Evolutionary conservation across 2,329 filamentous ascomycete genomes (phyloP).

Genomic region (Fusarium brachygibbosum): DNA sequence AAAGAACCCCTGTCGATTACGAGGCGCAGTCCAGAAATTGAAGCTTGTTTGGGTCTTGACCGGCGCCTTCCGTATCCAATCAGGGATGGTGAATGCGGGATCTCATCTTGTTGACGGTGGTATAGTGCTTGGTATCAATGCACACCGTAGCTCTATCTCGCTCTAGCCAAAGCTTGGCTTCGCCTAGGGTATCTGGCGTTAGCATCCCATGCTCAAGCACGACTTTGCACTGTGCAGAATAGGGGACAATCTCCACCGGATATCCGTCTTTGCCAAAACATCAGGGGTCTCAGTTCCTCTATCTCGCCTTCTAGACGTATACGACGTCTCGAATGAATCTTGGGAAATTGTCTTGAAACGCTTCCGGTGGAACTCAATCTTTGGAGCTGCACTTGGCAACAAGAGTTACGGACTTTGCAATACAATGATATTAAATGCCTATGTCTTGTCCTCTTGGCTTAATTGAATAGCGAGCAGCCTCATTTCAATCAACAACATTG

Average conservation of each 20-base stretch:
- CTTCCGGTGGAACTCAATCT: conserved; percentile 24
- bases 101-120: conserved; percentile 50
- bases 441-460: conserved; percentile 30
- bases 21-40: conserved; percentile 47
- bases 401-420: conserved; percentile 16
- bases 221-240: conserved; percentile 43
- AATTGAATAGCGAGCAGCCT: background rate
- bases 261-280: conserved; percentile 39
- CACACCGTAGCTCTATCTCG: conserved; percentile 34
- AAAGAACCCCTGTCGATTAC: conserved; percentile 26
- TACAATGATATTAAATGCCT: conserved; percentile 15
- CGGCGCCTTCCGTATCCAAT: conserved; percentile 41
- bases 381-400: conserved; percentile 23
- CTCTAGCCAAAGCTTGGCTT: conserved; percentile 27
- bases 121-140: conserved; percentile 40
- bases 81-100: conserved; percentile 23
- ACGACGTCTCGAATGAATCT: conserved; percentile 34
- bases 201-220: conserved; percentile 1
- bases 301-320: conserved; percentile 34
- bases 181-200: conserved; percentile 13
- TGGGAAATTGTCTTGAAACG: conserved; percentile 42
- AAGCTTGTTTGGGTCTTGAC: conserved; percentile 46
- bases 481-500: conserved; percentile 6
- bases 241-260: conserved; percentile 50
- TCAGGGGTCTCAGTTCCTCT: conserved; percentile 34